Conservation (phyloP, 306 rosid species). For the Nissolia schottii region DNA sequence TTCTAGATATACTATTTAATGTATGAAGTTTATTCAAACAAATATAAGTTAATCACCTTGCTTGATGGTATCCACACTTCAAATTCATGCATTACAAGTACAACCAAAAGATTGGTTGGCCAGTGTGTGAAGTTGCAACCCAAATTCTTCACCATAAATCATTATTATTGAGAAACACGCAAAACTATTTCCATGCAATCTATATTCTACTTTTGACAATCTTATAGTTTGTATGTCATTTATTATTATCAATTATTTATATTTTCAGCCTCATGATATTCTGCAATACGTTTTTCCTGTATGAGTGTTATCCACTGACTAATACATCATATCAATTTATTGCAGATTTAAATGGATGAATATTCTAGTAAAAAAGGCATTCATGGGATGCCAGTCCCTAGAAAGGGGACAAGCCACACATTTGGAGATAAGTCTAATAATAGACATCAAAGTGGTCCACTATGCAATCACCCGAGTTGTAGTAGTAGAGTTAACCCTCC, state of each 20-base stretch:
- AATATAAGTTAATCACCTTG: background rate
- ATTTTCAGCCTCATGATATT: background rate
- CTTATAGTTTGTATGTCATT: background rate
- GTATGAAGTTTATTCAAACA: background rate
- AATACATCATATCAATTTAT: background rate
- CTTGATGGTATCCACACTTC: background rate
- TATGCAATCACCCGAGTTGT: constrained; percentile 49
- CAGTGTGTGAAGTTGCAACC: background rate
- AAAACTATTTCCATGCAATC: background rate
- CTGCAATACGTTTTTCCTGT: background rate
- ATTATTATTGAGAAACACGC: background rate
- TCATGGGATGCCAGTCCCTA: constrained; percentile 44
- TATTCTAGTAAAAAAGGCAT: constrained; percentile 54
- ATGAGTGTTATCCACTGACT: background rate
- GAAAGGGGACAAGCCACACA: constrained; percentile 46
- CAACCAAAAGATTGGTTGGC: background rate
- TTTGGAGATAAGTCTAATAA: constrained; percentile 52
- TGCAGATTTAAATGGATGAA: constrained; percentile 69
- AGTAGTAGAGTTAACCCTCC: constrained; percentile 48
- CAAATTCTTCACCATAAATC: background rate
- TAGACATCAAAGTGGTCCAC: constrained; percentile 47
- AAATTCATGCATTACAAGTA: background rate
- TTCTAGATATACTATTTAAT: background rate
- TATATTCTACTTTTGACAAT: background rate
- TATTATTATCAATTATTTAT: background rate